phyloP scores from a whole-genome alignment of 257 asterid genomes.

The Nicotiana attenuata region DNA sequence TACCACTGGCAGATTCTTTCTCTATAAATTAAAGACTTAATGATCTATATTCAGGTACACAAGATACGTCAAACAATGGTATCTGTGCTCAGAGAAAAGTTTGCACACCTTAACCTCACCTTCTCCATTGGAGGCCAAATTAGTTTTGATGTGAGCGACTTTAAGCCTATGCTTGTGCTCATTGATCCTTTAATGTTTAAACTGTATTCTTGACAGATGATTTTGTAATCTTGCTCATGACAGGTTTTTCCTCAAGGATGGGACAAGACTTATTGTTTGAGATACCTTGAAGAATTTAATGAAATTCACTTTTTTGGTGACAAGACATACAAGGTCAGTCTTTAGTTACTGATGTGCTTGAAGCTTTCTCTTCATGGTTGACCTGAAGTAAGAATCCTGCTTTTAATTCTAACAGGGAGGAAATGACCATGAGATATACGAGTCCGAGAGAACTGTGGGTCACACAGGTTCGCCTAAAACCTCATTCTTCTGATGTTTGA shows the following conservation, averaged over 20 bases:
- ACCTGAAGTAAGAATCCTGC: no score
- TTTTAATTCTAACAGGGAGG: slow-evolving; percentile 60
- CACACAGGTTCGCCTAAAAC: slow-evolving; percentile 64
- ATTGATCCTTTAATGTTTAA: background rate
- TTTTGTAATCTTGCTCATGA: background rate
- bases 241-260: slow-evolving; percentile 97
- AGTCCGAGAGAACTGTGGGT: slow-evolving; percentile 83
- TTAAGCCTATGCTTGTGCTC: background rate
- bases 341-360: slow-evolving; percentile 5
- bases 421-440: slow-evolving; percentile 83
- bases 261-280: slow-evolving; percentile 98
- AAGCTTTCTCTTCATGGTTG: background rate
- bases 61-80: slow-evolving; percentile 85
- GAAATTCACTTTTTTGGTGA: slow-evolving; percentile 96
- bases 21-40: slow-evolving; percentile 11
- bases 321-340: slow-evolving; percentile 84
- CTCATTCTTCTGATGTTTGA: background rate
- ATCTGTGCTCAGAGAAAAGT: slow-evolving; percentile 70
- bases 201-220: background rate
- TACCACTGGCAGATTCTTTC: background rate
- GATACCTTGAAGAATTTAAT: slow-evolving; percentile 68
- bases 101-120: slow-evolving; percentile 66
- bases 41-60: slow-evolving; percentile 50
- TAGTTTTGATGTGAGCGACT: slow-evolving; percentile 83
- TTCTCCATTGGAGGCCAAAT: slow-evolving; percentile 97